Conservation (phyloP, 495 filamentous ascomycete genomes). For the Aspergillus panamensis region DNA sequence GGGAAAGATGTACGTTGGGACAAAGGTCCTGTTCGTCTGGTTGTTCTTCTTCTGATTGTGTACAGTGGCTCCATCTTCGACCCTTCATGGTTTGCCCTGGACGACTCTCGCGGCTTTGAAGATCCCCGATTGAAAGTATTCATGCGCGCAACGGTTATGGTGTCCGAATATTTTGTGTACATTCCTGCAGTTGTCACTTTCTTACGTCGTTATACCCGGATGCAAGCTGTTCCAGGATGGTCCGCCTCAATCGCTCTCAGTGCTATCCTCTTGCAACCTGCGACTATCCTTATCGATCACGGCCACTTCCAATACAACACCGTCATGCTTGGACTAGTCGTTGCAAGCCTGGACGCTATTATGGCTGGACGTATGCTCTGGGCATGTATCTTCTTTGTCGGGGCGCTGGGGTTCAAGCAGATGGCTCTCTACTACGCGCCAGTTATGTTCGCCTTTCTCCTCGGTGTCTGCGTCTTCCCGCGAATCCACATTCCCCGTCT, state of each 20-base stretch:
- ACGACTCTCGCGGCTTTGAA: slow-evolving; percentile 76
- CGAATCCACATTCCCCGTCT: slow-evolving; percentile 65
- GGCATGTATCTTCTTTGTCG: slow-evolving; percentile 92
- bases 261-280: slow-evolving; percentile 89
- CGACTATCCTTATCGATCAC: slow-evolving; percentile 89
- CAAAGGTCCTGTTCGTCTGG: background rate
- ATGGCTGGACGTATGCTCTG: slow-evolving; percentile 80
- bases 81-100: slow-evolving; percentile 83
- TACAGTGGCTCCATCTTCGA: slow-evolving; percentile 68
- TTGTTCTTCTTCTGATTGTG: slow-evolving; percentile 17
- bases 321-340: slow-evolving; percentile 88
- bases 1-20: slow-evolving; percentile 65
- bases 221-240: slow-evolving; percentile 70
- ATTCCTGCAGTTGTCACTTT: slow-evolving; percentile 83
- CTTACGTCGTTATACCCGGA: slow-evolving; percentile 69
- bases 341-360: slow-evolving; percentile 84
- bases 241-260: slow-evolving; percentile 78
- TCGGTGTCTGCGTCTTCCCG: slow-evolving; percentile 80
- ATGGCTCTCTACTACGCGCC: slow-evolving; percentile 98
- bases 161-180: slow-evolving; percentile 87
- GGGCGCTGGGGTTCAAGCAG: slow-evolving; percentile 90
- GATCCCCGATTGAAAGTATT: slow-evolving; percentile 80
- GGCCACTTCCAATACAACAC: slow-evolving; percentile 99
- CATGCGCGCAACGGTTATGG: slow-evolving; percentile 86
- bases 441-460: slow-evolving; percentile 83